These are phyloP conservation scores for Microbotryomycetes sp. DNA, from an alignment of 1,284 basidiomycete genomes.

Conservation along the genomic window DNA sequence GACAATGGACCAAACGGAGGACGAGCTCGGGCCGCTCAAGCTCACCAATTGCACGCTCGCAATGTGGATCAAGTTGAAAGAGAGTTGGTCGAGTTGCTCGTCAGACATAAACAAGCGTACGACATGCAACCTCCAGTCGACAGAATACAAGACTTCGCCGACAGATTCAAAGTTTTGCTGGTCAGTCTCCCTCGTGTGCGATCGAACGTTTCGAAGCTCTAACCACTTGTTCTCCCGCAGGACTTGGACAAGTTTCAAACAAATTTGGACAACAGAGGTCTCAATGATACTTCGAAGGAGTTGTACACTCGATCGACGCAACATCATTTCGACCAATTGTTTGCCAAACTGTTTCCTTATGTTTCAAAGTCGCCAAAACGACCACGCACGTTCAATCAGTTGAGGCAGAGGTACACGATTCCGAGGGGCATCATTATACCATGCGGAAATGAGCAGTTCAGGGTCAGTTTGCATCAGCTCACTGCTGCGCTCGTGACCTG, in stretches of 20 bases:
- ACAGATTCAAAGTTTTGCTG: slow-evolving; percentile 13
- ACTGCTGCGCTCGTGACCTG: not conserved
- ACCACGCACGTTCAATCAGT: slow-evolving; percentile 13
- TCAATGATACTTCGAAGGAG: slow-evolving; percentile 16
- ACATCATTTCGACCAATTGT: slow-evolving; percentile 23
- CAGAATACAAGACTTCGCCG: slow-evolving; percentile 13
- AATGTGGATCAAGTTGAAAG: slow-evolving; percentile 11
- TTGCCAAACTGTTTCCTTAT: slow-evolving; percentile 23
- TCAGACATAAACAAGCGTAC: slow-evolving; percentile 63
- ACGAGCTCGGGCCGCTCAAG: not conserved
- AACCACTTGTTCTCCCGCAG: too few species aligned
- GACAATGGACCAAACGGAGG: not conserved
- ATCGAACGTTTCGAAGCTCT: not conserved
- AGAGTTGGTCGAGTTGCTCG: slow-evolving; percentile 55
- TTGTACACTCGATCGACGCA: slow-evolving; percentile 18
- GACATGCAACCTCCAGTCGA: slow-evolving; percentile 49
- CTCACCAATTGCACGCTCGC: not conserved
- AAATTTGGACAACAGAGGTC: slow-evolving; percentile 1
- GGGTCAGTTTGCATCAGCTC: not conserved
- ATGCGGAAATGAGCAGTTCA: slow-evolving; percentile 30
- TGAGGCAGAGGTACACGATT: slow-evolving; percentile 7
- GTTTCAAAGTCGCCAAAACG: slow-evolving; percentile 12
- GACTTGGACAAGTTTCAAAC: slow-evolving; percentile 20
- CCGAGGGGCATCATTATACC: slow-evolving; percentile 27
- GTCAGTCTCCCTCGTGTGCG: slow-evolving; percentile 1